Evolutionary conservation across 116 monocot species (phyloP), one percentile per base, ranked within the genome.

Genomic region (Posidonia oceanica): DNA sequence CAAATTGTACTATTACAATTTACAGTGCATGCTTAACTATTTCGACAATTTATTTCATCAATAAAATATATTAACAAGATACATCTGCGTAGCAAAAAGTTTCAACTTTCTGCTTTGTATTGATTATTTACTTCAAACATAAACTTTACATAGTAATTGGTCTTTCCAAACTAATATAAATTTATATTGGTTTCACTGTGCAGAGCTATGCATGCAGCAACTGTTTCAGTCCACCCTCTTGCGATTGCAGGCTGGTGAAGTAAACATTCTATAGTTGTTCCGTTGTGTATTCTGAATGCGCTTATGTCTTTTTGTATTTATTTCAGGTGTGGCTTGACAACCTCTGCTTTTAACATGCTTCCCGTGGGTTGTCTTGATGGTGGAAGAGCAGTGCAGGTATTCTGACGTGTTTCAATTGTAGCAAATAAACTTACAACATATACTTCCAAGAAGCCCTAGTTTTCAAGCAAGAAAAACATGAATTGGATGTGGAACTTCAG

Each of bases 361-460:
- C 97, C 97, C 62, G 83, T 97, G 51, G 97, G 97, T 10, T 92
- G 85, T 63, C 92, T 97, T 80, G 97, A 97, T 82, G 97, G 97
- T 75, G 97, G 97, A 76, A 85, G 97, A 82, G 91, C 97, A 39
- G 73, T 97, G 53, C 86, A 92, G 92, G 97, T 97, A 79, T 14
- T 8, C 1, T 16, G 14, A 20, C 22, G 1, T 20, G 12, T 37
- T 37, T 13, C 29, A 61, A 4, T 61, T 61, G 57, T 57, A 18
- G 4, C 42, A 42, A 42, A 42, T 42, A 42, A 42, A 42, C 3
- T 42, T 7, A 10, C 48, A 10, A 48, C 11, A 6, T 48, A 48
- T 48, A 48, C 48, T 48, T 48, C 48, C 48, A 48, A 7, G 7
- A 48, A 48, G 48, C 48, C 7, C 7, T 48, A 44, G 7, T 48